Conservation (phyloP, 805 yeast genomes). For the Monosporozyma unispora region DNA sequence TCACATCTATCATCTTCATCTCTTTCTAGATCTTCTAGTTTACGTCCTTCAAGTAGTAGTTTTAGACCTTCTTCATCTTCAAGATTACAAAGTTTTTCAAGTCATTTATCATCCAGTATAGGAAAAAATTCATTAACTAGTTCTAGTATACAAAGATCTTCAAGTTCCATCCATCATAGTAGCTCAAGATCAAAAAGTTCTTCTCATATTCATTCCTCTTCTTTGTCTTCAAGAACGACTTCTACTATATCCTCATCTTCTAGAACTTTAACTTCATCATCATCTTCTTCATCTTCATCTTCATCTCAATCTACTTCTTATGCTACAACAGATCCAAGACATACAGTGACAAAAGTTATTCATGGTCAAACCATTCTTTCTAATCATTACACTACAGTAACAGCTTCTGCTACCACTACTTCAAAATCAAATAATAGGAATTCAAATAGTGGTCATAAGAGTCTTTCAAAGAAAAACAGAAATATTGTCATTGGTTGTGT, state of each 20-base stretch:
- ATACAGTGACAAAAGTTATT: slow-evolving; percentile 20
- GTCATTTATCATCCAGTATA: not conserved
- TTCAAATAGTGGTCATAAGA: slow-evolving; percentile 16
- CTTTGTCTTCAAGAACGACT: slow-evolving; percentile 2
- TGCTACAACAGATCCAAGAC: slow-evolving; percentile 6
- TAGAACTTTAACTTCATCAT: slow-evolving; percentile 4
- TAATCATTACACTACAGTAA: slow-evolving; percentile 24
- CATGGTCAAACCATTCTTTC: slow-evolving; percentile 28
- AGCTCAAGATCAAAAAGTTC: not conserved
- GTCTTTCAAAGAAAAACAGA: slow-evolving; percentile 39
- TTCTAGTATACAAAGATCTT: not conserved
- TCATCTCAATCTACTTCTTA: slow-evolving; percentile 3
- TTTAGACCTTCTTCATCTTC: not conserved
- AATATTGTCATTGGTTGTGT: slow-evolving; percentile 56
- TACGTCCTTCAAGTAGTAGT: not conserved
- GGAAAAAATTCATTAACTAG: not conserved
- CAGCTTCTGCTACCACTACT: slow-evolving; percentile 21
- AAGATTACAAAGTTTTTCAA: not conserved
- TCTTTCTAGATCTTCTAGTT: not conserved
- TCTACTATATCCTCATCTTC: slow-evolving; percentile 2
- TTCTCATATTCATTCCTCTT: not conserved
- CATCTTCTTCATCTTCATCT: slow-evolving; percentile 7
- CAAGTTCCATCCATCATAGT: not conserved
- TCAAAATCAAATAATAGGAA: slow-evolving; percentile 20
- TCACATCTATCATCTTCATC: too few relatives aligned